These are phyloP conservation scores for Diplodia intermedia DNA, from an alignment of 2,329 filamentous ascomycete genomes.

Conservation along the genomic window DNA sequence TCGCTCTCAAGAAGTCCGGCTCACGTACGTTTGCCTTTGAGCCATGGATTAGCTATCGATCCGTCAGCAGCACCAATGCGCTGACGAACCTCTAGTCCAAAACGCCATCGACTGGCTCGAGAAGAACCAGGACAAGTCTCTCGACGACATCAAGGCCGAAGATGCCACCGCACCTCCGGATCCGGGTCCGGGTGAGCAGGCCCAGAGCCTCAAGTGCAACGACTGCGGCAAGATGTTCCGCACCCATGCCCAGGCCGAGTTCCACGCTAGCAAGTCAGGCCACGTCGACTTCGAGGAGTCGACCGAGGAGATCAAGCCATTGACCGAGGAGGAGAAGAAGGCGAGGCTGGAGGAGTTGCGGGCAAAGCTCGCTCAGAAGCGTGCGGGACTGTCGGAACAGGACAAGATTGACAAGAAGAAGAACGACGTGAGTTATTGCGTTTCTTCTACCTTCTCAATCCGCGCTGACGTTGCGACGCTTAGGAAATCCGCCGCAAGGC, in stretches of 20 bases:
- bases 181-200: conserved; percentile 73
- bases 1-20: conserved; percentile 84
- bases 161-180: conserved; percentile 60
- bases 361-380: conserved; percentile 74
- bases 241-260: conserved; percentile 80
- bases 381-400: conserved; percentile 68
- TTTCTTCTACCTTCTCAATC: conserved; percentile 12
- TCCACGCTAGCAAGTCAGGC: conserved; percentile 83
- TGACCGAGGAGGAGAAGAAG: conserved; percentile 92
- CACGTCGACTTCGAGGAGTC: conserved; percentile 79
- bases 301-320: conserved; percentile 85
- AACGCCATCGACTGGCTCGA: conserved; percentile 95
- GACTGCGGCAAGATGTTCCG: conserved; percentile 93
- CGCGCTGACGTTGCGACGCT: conserved; percentile 9
- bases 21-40: conserved; percentile 66
- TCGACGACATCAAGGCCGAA: conserved; percentile 76
- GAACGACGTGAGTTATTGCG: conserved; percentile 70
- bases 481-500: conserved; percentile 79
- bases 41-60: background rate
- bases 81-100: conserved; percentile 65
- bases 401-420: conserved; percentile 84
- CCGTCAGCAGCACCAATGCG: conserved; percentile 3
- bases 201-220: conserved; percentile 87
- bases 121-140: conserved; percentile 82
- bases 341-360: conserved; percentile 77